Evolutionary conservation across 352 stramenopile species (phyloP).

Genomic region (Phytophthora hibernalis): DNA sequence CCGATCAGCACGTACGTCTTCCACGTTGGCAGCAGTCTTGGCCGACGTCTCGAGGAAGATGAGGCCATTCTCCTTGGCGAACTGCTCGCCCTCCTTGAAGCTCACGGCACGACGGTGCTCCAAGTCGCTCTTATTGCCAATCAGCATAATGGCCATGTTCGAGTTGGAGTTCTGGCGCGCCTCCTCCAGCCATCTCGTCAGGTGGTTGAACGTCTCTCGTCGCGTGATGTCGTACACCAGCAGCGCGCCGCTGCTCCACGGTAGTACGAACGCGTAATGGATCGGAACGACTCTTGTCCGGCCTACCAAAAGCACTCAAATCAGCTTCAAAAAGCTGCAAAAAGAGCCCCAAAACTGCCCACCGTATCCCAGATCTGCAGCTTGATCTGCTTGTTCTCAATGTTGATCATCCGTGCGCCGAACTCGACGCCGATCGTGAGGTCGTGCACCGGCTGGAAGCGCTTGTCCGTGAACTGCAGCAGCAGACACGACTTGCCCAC

Average conservation of each 20-base stretch:
- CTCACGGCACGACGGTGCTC: conserved; percentile 96
- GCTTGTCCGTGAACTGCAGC: conserved; percentile 99
- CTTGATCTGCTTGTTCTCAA: conserved; percentile 98
- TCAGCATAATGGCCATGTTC: conserved; percentile 99
- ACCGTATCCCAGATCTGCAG: conserved; percentile 98
- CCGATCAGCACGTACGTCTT: conserved; percentile 88
- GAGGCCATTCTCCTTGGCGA: conserved; percentile 99
- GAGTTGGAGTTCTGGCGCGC: conserved; percentile 97
- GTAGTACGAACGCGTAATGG: conserved; percentile 99
- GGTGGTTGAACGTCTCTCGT: conserved; percentile 99
- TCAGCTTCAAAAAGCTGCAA: conserved; percentile 34
- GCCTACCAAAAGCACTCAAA: conserved; percentile 67
- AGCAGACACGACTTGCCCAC: conserved; percentile 99
- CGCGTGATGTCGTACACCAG: conserved; percentile 99
- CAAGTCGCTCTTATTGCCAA: conserved; percentile 99
- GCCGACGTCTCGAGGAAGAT: conserved; percentile 99
- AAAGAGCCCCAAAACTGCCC: conserved; percentile 33
- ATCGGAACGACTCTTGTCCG: conserved; percentile 99
- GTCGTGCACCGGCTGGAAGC: conserved; percentile 99
- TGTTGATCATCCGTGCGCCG: conserved; percentile 98
- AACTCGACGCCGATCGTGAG: conserved; percentile 99
- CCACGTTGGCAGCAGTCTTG: conserved; percentile 99
- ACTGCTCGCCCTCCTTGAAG: conserved; percentile 98
- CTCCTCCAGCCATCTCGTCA: conserved; percentile 98
- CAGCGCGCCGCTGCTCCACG: conserved; percentile 95